phyloP scores from a whole-genome alignment of 352 stramenopile species.

The Phytophthora pistaciae region DNA sequence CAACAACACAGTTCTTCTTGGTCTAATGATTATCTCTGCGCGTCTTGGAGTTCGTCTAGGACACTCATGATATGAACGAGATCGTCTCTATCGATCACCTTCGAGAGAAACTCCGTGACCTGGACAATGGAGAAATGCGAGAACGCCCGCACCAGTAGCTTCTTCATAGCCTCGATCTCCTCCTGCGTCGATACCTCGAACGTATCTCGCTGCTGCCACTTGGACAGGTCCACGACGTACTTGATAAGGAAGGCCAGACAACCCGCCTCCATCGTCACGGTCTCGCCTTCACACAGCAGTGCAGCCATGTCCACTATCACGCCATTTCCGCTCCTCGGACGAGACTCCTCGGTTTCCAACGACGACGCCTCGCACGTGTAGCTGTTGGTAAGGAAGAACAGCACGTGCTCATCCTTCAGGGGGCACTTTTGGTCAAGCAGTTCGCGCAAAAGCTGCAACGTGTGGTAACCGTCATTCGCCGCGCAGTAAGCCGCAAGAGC shows the following conservation, averaged over 20 bases:
- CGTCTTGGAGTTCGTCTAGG: constrained; percentile 40
- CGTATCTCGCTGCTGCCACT: constrained; percentile 26
- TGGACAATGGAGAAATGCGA: constrained; percentile 46
- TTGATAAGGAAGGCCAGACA: constrained; percentile 62
- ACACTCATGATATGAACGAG: constrained; percentile 45
- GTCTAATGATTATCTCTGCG: constrained; percentile 23
- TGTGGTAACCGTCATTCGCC: constrained; percentile 37
- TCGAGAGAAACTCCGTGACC: constrained; percentile 56
- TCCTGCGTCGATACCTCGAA: constrained; percentile 29
- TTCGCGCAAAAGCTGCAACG: constrained; percentile 49
- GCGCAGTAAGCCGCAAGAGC: constrained; percentile 71
- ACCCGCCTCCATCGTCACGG: constrained; percentile 40
- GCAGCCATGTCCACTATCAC: constrained; percentile 39
- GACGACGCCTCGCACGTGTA: constrained; percentile 32
- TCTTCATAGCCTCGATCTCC: constrained; percentile 53
- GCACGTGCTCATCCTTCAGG: constrained; percentile 61
- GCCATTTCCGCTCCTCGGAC: constrained; percentile 32
- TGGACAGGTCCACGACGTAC: constrained; percentile 55
- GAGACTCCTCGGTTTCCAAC: constrained; percentile 25
- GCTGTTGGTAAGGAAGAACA: constrained; percentile 72
- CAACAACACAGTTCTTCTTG: background rate
- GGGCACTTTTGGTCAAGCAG: constrained; percentile 40
- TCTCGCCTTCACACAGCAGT: constrained; percentile 37
- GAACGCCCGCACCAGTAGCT: constrained; percentile 50
- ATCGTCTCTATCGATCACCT: constrained; percentile 52